A percentile compares a stretch with the other conserved stretches of the same genome.
phyloP scores from a whole-genome alignment of 176 grass and related monocot species.

The Cenchrus fungigraminus region DNA sequence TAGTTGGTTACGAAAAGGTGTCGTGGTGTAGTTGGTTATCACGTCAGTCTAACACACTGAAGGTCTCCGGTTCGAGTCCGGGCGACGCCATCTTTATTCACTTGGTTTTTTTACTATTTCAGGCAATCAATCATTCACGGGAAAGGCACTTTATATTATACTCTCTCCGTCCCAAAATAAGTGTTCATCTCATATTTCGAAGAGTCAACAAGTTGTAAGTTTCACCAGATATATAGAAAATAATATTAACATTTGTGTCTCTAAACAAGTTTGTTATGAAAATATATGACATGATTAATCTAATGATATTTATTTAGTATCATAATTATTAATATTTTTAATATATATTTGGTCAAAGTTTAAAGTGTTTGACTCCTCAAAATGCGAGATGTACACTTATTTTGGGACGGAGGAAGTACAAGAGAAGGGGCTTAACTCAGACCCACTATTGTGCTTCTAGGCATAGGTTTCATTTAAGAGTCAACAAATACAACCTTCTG shows the following conservation, averaged over 20 bases:
- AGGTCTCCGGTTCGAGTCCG: slow-evolving; percentile 91
- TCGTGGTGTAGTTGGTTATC: slow-evolving; percentile 99
- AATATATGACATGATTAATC: no score
- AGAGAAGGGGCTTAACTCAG: not conserved
- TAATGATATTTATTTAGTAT: no score
- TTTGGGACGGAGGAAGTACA: not conserved
- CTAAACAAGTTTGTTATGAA: no score
- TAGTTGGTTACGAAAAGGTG: slow-evolving; percentile 84
- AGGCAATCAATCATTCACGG: not conserved
- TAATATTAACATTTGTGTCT: no score
- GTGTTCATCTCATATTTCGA: no score
- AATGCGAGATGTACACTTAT: no score
- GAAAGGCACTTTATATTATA: not conserved
- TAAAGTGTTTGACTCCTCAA: no score
- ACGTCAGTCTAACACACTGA: slow-evolving; percentile 99
- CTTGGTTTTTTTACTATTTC: not conserved
- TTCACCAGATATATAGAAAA: no score
- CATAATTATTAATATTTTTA: no score
- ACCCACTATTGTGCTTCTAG: not conserved
- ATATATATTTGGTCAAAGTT: no score
- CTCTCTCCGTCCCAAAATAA: no score
- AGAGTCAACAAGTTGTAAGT: no score
- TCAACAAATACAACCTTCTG: not conserved
- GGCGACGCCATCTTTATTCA: slow-evolving; percentile 60
- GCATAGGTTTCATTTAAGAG: not conserved